These are phyloP conservation scores for Madurella fahalii DNA, from an alignment of 2,329 filamentous ascomycete species.

Conservation along the genomic window DNA sequence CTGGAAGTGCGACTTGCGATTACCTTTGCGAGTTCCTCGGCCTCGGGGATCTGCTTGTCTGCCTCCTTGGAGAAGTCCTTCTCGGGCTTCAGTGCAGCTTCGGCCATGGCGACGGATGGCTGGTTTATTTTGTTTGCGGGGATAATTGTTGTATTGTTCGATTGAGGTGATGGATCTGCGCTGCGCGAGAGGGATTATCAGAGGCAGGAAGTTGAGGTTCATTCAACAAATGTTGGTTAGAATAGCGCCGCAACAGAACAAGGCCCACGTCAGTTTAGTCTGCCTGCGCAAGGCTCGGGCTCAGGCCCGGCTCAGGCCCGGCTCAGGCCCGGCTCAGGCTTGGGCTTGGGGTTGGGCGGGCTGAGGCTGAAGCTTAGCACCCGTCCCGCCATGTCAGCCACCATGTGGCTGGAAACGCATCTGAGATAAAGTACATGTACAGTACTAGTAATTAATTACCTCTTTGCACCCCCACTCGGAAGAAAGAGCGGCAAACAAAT, in stretches of 20 bases:
- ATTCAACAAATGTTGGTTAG: conserved; percentile 5
- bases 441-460: too few species aligned
- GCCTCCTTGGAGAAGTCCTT: conserved; percentile 98
- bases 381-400: conserved; percentile 9
- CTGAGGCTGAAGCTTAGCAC: conserved; percentile 8
- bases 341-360: too few species aligned
- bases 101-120: conserved; percentile 61
- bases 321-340: too few species aligned
- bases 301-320: too few species aligned
- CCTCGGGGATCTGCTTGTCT: conserved; percentile 85
- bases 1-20: too few species aligned
- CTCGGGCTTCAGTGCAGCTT: conserved; percentile 83
- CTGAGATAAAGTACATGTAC: too few species aligned
- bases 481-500: neutral
- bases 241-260: neutral
- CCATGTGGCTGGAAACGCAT: conserved; percentile 4
- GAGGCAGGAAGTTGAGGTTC: conserved; percentile 6
- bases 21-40: conserved; percentile 85
- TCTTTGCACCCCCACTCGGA: neutral
- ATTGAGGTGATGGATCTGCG: neutral
- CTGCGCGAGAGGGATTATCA: neutral
- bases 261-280: conserved; percentile 16
- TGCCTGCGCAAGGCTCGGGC: conserved; percentile 16
- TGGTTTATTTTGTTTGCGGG: neutral
- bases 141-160: neutral